phyloP scores from a whole-genome alignment of 2,329 filamentous ascomycete genomes.

The Penicillium sp. region DNA sequence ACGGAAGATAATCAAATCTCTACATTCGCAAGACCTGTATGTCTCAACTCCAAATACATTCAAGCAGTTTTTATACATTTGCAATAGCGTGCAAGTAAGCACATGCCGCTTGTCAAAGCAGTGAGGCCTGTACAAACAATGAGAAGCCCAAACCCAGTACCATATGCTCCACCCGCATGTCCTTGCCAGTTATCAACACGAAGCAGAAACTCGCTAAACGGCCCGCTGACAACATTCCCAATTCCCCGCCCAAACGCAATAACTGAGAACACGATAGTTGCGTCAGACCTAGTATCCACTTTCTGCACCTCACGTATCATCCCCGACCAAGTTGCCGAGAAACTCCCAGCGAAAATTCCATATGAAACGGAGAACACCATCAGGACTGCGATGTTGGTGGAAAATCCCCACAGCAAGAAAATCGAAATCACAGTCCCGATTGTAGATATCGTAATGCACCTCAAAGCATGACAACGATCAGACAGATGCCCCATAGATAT shows the following conservation, averaged over 20 bases:
- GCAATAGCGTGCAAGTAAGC: conserved; percentile 22
- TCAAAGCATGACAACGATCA: conserved; percentile 43
- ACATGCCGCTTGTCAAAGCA: conserved; percentile 25
- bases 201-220: conserved; percentile 48
- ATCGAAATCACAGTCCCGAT: conserved; percentile 42
- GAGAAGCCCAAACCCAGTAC: conserved; percentile 27
- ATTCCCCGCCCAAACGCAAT: conserved; percentile 53
- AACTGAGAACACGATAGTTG: conserved; percentile 51
- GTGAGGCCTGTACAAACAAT: conserved; percentile 31
- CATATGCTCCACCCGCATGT: conserved; percentile 23
- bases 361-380: conserved; percentile 45
- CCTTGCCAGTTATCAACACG: conserved; percentile 15
- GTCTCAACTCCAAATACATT: neutral
- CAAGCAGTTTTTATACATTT: conserved; percentile 12
- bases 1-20: neutral
- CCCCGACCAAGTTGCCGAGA: conserved; percentile 46
- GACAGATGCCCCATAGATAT: conserved; percentile 38
- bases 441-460: conserved; percentile 44
- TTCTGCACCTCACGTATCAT: conserved; percentile 45
- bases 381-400: conserved; percentile 42
- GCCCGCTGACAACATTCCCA: conserved; percentile 53
- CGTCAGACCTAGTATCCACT: conserved; percentile 39
- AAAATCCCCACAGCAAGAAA: conserved; percentile 51
- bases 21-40: neutral
- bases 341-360: conserved; percentile 48